phyloP scores from a whole-genome alignment of 2,329 filamentous ascomycete genomes.

The Aspergillus hortae region DNA sequence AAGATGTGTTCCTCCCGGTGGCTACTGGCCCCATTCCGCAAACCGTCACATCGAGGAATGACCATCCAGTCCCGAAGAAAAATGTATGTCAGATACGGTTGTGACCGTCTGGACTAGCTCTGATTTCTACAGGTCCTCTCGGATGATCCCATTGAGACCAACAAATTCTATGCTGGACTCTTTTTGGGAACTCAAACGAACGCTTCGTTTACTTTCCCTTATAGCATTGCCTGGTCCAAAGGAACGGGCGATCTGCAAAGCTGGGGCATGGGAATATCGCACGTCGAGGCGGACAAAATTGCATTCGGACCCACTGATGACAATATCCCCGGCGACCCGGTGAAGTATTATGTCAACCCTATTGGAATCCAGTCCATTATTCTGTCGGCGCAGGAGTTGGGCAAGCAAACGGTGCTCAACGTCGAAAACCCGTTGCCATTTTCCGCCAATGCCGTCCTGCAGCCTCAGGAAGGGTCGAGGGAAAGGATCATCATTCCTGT shows the following conservation, averaged over 20 bases:
- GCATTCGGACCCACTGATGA: constrained; percentile 60
- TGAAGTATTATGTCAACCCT: constrained; percentile 74
- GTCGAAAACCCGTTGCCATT: constrained; percentile 54
- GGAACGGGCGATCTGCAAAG: constrained; percentile 61
- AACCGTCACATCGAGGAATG: constrained; percentile 36
- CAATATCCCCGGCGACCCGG: constrained; percentile 53
- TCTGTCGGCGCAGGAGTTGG: constrained; percentile 74
- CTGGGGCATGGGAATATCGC: constrained; percentile 75
- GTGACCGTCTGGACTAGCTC: background rate
- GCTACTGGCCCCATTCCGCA: constrained; percentile 35
- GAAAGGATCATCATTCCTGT: constrained; percentile 73
- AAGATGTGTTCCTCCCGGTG: constrained; percentile 42
- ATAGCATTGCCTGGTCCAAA: constrained; percentile 65
- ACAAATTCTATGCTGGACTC: constrained; percentile 72
- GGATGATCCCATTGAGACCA: constrained; percentile 40
- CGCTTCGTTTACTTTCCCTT: constrained; percentile 72
- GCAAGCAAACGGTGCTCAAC: constrained; percentile 53
- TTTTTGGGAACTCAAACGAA: constrained; percentile 70
- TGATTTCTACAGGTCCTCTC: constrained; percentile 25
- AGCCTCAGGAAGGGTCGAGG: constrained; percentile 48
- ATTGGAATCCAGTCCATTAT: constrained; percentile 77
- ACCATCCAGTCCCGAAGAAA: constrained; percentile 41
- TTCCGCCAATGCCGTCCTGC: constrained; percentile 66
- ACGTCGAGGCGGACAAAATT: constrained; percentile 65
- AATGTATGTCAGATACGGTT: constrained; percentile 30